Evolutionary conservation across 2,329 filamentous ascomycete species (phyloP).

Genomic region (Colletotrichum higginsianum): DNA sequence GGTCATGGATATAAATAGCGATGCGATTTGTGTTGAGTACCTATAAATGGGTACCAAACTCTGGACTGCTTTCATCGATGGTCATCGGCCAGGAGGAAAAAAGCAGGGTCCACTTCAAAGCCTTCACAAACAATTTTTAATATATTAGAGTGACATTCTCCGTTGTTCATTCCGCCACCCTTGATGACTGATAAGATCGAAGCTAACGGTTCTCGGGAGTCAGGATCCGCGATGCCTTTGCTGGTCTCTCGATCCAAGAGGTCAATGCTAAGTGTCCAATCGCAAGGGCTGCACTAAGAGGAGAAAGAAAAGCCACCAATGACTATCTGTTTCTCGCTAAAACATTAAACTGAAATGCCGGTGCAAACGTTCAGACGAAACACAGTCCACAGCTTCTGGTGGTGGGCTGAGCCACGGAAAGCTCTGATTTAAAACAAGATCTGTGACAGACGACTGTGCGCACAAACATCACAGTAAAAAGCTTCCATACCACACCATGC

Average conservation of each 20-base stretch:
- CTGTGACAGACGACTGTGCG: constrained; percentile 22
- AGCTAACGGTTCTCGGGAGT: too few species aligned
- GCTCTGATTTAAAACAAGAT: constrained; percentile 22
- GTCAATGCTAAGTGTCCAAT: background rate
- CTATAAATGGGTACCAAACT: constrained; percentile 13
- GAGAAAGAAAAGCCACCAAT: background rate
- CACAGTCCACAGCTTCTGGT: background rate
- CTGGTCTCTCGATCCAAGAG: too few species aligned
- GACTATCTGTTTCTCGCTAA: background rate
- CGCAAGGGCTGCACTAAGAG: background rate
- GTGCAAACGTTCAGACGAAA: constrained; percentile 23
- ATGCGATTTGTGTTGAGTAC: constrained; percentile 48
- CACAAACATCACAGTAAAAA: background rate
- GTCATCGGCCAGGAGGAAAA: background rate
- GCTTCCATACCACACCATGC: background rate
- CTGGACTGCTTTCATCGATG: too few species aligned
- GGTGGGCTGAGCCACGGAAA: background rate
- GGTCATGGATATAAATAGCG: constrained; percentile 49
- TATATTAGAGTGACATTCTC: too few species aligned
- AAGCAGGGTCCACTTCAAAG: background rate
- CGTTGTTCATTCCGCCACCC: too few species aligned
- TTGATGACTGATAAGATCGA: too few species aligned
- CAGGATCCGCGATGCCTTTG: too few species aligned
- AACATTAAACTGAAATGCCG: constrained; percentile 7
- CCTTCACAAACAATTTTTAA: too few species aligned